These are phyloP conservation scores for Cladosporium phlei DNA, from an alignment of 2,329 filamentous ascomycete genomes.

Conservation along the genomic window DNA sequence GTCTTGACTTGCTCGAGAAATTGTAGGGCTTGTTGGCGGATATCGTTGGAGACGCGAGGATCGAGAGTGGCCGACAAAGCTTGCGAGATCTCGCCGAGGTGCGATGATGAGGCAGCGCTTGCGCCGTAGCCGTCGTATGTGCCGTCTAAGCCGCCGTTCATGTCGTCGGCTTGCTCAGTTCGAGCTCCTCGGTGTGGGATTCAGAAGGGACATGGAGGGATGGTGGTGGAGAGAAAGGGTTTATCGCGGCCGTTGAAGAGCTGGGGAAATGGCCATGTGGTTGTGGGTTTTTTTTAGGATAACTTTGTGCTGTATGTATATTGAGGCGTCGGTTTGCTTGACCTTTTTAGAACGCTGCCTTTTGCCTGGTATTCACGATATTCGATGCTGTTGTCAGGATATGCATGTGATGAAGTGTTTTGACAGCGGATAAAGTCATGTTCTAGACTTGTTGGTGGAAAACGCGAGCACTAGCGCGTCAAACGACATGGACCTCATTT, in stretches of 20 bases:
- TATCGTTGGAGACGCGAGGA: conserved; percentile 72
- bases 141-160: conserved; percentile 17
- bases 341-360: neutral
- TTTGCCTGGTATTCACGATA: too few relatives aligned
- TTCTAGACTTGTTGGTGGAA: neutral
- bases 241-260: conserved; percentile 11
- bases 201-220: conserved; percentile 2
- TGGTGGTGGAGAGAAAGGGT: conserved; percentile 9
- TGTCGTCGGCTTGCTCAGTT: conserved; percentile 2
- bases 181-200: conserved; percentile 3
- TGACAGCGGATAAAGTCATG: neutral
- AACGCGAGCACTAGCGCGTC: conserved; percentile 5
- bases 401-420: neutral
- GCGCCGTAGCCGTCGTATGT: conserved; percentile 22
- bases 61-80: conserved; percentile 86
- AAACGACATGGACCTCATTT: conserved; percentile 10
- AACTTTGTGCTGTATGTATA: too few relatives aligned
- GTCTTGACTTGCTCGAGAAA: conserved; percentile 85
- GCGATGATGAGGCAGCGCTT: conserved; percentile 13
- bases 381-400: neutral
- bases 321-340: neutral
- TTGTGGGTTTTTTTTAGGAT: conserved; percentile 7
- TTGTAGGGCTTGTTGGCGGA: conserved; percentile 73
- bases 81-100: conserved; percentile 66
- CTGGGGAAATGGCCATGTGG: conserved; percentile 13